A percentile compares a stretch with the other conserved stretches of the same genome.
Conservation (phyloP, 768 basidiomycete species). For the Psilocybe azurescens region DNA sequence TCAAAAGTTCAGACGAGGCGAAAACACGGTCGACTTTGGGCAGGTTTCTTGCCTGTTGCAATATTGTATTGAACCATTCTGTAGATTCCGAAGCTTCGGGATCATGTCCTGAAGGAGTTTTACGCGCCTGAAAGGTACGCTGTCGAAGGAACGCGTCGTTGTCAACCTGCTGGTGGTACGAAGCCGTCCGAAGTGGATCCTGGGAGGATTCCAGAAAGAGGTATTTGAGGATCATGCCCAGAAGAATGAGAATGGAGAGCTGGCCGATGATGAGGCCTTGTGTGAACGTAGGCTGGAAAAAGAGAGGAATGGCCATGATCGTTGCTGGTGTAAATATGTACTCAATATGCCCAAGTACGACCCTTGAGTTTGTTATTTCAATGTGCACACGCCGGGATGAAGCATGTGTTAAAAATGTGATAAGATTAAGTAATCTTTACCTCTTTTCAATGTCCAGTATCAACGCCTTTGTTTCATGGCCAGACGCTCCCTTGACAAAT, state of each 20-base stretch:
- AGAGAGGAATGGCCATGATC: slow-evolving; percentile 64
- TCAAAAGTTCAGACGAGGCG: slow-evolving; percentile 9
- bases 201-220: slow-evolving; percentile 88
- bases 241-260: slow-evolving; percentile 80
- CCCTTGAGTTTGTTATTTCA: not conserved
- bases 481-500: slow-evolving; percentile 51
- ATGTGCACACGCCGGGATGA: not conserved
- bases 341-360: not conserved
- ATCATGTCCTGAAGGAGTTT: slow-evolving; percentile 30
- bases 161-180: slow-evolving; percentile 65
- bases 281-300: slow-evolving; percentile 89
- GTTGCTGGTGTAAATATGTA: not conserved
- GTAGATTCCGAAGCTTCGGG: slow-evolving; percentile 63
- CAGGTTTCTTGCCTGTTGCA: slow-evolving; percentile 67
- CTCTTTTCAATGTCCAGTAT: not conserved
- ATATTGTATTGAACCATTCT: slow-evolving; percentile 90
- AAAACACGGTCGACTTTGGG: not conserved
- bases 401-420: slow-evolving; percentile 21
- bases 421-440: slow-evolving; percentile 5
- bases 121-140: slow-evolving; percentile 33
- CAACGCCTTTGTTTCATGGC: slow-evolving; percentile 49
- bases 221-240: slow-evolving; percentile 87
- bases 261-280: slow-evolving; percentile 95
- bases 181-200: slow-evolving; percentile 56
- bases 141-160: slow-evolving; percentile 48